Conservation (phyloP, 257 asterid species). For the Nicotiana undulata region DNA sequence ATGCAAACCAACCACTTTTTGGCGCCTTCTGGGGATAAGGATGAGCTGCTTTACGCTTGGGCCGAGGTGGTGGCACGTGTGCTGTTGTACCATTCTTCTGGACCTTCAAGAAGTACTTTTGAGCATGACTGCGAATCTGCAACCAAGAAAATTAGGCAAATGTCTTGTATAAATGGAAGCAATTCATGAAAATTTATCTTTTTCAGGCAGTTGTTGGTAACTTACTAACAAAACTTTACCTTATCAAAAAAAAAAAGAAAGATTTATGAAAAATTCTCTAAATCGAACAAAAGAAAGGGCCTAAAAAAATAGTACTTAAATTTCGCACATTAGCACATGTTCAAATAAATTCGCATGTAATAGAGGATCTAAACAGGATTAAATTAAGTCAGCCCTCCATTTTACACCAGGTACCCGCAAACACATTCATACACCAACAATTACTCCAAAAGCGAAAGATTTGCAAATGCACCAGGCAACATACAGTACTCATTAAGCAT, state of each 20-base stretch:
- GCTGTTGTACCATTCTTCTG: slow-evolving; percentile 91
- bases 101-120: slow-evolving; percentile 87
- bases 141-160: not conserved
- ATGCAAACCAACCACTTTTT: slow-evolving; percentile 54
- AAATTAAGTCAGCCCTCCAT: not conserved
- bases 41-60: slow-evolving; percentile 96
- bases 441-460: not conserved
- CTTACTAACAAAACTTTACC: no score
- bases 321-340: not conserved
- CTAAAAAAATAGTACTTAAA: not conserved
- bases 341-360: not conserved
- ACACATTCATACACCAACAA: slow-evolving; percentile 3
- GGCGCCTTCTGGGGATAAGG: slow-evolving; percentile 96
- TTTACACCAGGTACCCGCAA: not conserved
- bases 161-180: not conserved
- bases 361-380: not conserved
- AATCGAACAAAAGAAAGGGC: not conserved
- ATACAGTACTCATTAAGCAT: not conserved
- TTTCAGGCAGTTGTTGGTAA: no score
- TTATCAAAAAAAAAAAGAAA: no score
- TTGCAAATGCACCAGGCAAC: not conserved
- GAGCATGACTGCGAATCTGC: slow-evolving; percentile 98
- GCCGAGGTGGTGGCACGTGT: slow-evolving; percentile 98
- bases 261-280: not conserved
- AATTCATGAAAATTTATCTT: not conserved